These are phyloP conservation scores for Carex scoparia DNA, from an alignment of 176 grass and related monocot genomes.

Conservation along the genomic window DNA sequence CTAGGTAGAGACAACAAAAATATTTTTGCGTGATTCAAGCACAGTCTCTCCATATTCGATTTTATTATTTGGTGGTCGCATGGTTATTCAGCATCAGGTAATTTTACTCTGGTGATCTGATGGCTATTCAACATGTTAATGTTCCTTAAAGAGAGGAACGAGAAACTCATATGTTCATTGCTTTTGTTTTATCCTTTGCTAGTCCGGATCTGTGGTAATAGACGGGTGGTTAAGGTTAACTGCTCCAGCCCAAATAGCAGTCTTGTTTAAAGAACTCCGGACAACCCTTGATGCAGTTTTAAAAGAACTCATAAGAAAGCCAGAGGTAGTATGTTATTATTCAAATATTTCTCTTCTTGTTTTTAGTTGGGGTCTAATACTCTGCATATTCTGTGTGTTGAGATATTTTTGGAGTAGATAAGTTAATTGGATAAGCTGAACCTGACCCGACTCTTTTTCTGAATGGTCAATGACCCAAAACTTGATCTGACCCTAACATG, in stretches of 20 bases:
- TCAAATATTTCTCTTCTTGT: neutral
- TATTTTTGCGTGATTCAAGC: conserved; percentile 77
- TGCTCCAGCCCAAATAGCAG: conserved; percentile 88
- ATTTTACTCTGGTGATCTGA: conserved; percentile 33
- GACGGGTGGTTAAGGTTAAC: conserved; percentile 85
- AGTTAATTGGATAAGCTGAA: neutral
- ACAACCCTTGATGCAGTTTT: conserved; percentile 76
- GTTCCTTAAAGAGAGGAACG: neutral
- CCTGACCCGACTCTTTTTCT: neutral
- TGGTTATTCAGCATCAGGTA: conserved; percentile 96
- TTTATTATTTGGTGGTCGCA: conserved; percentile 81
- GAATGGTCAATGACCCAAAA: neutral
- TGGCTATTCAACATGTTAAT: conserved; percentile 45
- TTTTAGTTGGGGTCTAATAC: neutral
- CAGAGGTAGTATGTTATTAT: conserved; percentile 49
- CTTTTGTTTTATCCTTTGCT: conserved; percentile 21
- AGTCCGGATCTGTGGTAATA: conserved; percentile 73
- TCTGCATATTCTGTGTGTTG: neutral
- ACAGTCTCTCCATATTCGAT: conserved; percentile 86
- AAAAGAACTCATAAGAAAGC: conserved; percentile 83
- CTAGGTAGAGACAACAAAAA: conserved; percentile 90
- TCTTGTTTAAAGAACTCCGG: conserved; percentile 85
- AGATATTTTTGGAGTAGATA: neutral
- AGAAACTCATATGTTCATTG: conserved; percentile 2
- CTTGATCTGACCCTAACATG: neutral